Evolutionary conservation across 768 basidiomycete species (phyloP), one percentile per base, ranked within the genome.

Genomic region (Xerocomellus intermedius): DNA sequence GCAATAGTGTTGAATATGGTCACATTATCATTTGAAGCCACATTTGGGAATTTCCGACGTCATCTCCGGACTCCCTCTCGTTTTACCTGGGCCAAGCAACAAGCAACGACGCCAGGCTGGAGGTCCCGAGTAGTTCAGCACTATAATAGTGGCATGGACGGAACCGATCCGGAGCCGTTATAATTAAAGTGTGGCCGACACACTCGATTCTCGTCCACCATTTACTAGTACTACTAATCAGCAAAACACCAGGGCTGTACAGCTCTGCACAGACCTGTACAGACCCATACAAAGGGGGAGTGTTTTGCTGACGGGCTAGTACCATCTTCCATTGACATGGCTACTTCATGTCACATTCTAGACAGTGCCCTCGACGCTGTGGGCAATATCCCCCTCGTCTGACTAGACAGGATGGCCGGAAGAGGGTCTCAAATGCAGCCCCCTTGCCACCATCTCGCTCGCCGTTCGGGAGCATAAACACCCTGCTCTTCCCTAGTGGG

Each of bases 341-440:
- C 66, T 5, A 54, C 55, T 26, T 48, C 77, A 43, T 78, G 53
- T 30, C 62, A 73, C 9, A 80, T 97, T 39, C 79, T 97, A 41
- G 82, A 91, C 59, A 86, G 78, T 37, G 91, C 89, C 5, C 83
- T 94, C 38, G 92, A 84, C 26, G 91, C 91, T 9, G 85, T 98
- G 12, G 96, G 96, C 3, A 79, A 91, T 60, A 98, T 96, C 0
- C 97, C 96, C 4, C 81, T 99, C 62, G 82, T 99, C 60, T 81
- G 91, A 47, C 81, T 98, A 8, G 85, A 91, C 73, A 86, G 84
- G 66, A 80, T 97, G 12, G 89, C 91, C 8, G 71, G 78, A 79
- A 13, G 79, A 94, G 51, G 89, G 85, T 0, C 73, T 98, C 26
- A 84, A 87, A 67, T 98, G 96, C 73, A 97, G 96, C 70, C 78